These are phyloP conservation scores for Paraurostyla sp. DNA, from an alignment of 73 alveolate species.

Conservation along the genomic window DNA sequence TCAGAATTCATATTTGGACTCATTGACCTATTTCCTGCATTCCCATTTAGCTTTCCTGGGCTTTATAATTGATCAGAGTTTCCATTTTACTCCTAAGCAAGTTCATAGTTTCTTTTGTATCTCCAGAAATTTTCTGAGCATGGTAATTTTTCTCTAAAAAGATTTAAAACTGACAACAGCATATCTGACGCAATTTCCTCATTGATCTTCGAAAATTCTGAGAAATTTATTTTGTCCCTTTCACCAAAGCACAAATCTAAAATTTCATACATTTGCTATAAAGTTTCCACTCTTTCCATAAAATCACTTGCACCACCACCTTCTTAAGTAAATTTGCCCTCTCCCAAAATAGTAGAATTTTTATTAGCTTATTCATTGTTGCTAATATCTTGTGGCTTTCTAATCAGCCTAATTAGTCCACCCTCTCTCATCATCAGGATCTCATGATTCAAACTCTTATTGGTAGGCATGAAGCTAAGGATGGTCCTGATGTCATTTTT, in stretches of 20 bases:
- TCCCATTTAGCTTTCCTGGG: not conserved
- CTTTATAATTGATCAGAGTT: no score
- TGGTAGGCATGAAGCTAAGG: conserved; percentile 72
- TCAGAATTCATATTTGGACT: conserved; percentile 7
- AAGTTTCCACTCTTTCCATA: conserved; percentile 54
- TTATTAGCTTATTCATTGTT: not conserved
- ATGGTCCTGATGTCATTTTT: conserved; percentile 83
- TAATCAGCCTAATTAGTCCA: not conserved
- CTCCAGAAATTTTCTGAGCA: conserved; percentile 74
- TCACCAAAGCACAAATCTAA: conserved; percentile 65
- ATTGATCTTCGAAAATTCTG: conserved; percentile 60
- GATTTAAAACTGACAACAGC: conserved; percentile 61
- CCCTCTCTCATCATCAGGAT: no score
- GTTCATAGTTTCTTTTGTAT: conserved; percentile 63
- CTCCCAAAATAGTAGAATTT: not conserved
- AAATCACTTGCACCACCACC: conserved; percentile 74
- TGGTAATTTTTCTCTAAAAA: conserved; percentile 70
- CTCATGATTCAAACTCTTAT: not conserved
- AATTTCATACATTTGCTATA: conserved; percentile 62
- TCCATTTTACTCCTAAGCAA: not conserved
- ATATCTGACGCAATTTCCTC: conserved; percentile 71
- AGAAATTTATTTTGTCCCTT: conserved; percentile 17
- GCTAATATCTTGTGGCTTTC: not conserved
- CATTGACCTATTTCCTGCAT: not conserved
- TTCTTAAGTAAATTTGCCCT: conserved; percentile 68